Evolutionary conservation across 1,284 basidiomycete genomes (phyloP), one percentile per base, ranked within the genome.

Genomic region (Malassezia arunalokei): DNA sequence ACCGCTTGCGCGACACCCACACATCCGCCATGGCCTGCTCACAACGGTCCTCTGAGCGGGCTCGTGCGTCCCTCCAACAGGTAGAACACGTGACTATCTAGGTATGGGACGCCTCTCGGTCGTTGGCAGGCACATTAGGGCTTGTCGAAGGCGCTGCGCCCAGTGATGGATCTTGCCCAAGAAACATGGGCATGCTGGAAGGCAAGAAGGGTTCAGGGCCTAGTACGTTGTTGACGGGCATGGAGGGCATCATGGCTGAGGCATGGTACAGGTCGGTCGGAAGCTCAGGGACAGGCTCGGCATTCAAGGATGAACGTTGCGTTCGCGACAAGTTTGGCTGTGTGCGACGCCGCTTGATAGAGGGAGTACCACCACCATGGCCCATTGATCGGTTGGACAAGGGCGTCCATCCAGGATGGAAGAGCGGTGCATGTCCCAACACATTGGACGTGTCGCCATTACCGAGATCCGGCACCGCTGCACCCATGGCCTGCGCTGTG

Each of bases 1-100:
- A 73, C 9, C 56, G 49, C 54, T 65, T 65, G 31, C 64, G 59
- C 24, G 66, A 62, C 38, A 70, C 57, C 67, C 67, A 70, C 7
- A 66, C 65, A 40, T 69, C 65, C 12, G 67, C 60, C 67, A 69
- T 69, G 40, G 6, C 30, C 20, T 4, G 4, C 20, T 24, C 20
- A 24, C 20, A 24, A 24, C 20, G 20, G 20, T 24, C 20, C 20
- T 24, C 20, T 24, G 20, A 24, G 20, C 20, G 20, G 20, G 20
- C 20, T 24, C 20, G 20, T 24, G 20, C 20, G 20, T 24, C 20
- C 20, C 20, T 24, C 20, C 20, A 24, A 24, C 20, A 4, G 2
- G 2, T 24, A 2, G 20, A 24, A 24, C 20, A 24, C 20, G 20
- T 24, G 20, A 24, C 20, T 24, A 24, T 24, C 20, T 24, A 24